A percentile compares a stretch with the other conserved stretches of the same genome.
Evolutionary conservation across 768 basidiomycete species (phyloP).

Genomic region (Boletus huronensis): DNA sequence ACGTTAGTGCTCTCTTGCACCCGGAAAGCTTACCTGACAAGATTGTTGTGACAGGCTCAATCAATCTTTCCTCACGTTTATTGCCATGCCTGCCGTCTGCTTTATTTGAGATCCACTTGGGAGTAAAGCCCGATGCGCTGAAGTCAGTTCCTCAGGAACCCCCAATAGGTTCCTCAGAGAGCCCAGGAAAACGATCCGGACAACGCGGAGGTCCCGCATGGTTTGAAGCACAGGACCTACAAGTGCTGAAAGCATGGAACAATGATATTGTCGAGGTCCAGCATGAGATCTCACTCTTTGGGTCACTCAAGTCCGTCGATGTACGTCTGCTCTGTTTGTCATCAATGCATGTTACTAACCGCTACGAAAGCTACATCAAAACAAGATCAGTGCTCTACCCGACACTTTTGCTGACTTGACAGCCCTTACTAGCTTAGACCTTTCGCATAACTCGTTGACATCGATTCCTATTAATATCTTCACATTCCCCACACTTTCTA

Average conservation of each 20-base stretch:
- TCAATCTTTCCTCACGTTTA: constrained; percentile 74
- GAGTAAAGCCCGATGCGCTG: constrained; percentile 66
- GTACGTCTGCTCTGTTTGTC: constrained; percentile 41
- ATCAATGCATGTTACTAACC: not conserved
- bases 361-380: constrained; percentile 62
- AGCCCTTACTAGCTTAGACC: constrained; percentile 61
- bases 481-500: constrained; percentile 61
- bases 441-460: constrained; percentile 69
- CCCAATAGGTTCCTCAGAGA: constrained; percentile 37
- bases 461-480: constrained; percentile 63
- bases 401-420: constrained; percentile 65
- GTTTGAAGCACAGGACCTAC: constrained; percentile 81
- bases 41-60: constrained; percentile 50
- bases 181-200: constrained; percentile 37
- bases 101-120: constrained; percentile 77
- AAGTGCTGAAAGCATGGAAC: constrained; percentile 72
- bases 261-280: constrained; percentile 80
- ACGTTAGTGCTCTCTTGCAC: constrained; percentile 30
- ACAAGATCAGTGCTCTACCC: constrained; percentile 61
- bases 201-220: constrained; percentile 54
- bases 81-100: constrained; percentile 72
- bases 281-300: constrained; percentile 80
- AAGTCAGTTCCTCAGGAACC: constrained; percentile 64
- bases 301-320: constrained; percentile 75
- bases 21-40: constrained; percentile 44